phyloP scores from a whole-genome alignment of 768 basidiomycete species.

The Ramaria sp. region DNA sequence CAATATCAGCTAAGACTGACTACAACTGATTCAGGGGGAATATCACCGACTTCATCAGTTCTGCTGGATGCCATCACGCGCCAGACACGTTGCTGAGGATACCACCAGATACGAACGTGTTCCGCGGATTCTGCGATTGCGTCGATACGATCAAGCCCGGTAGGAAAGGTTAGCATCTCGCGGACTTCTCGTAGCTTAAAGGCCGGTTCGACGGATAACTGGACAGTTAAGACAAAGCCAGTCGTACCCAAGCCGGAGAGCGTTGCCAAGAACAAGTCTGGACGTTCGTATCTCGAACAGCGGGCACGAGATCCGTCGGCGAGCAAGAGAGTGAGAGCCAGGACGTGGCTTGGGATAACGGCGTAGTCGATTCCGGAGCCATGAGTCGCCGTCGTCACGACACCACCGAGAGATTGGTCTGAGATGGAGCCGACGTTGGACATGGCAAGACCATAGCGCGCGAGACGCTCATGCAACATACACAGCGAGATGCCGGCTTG shows the following conservation, averaged over 20 bases:
- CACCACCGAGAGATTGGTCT: conserved; percentile 88
- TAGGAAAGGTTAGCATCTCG: conserved; percentile 47
- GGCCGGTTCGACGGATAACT: conserved; percentile 68
- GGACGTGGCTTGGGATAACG: conserved; percentile 74
- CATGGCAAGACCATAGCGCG: conserved; percentile 66
- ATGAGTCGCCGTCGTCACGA: conserved; percentile 91
- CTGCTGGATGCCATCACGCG: conserved; percentile 66
- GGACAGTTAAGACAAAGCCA: conserved; percentile 73
- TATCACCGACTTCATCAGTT: conserved; percentile 57
- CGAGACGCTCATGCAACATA: conserved; percentile 59
- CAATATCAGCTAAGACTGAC: conserved; percentile 1
- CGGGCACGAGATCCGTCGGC: conserved; percentile 62
- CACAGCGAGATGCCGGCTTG: conserved; percentile 75
- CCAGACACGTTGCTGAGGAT: conserved; percentile 63
- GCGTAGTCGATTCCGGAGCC: conserved; percentile 75
- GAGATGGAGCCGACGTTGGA: conserved; percentile 93
- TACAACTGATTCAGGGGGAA: background rate
- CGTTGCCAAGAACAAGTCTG: conserved; percentile 81
- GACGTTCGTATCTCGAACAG: conserved; percentile 50
- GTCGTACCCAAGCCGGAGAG: conserved; percentile 90
- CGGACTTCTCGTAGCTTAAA: conserved; percentile 74
- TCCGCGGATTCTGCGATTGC: conserved; percentile 49
- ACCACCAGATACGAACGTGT: conserved; percentile 94
- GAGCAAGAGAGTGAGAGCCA: conserved; percentile 61
- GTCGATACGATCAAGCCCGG: conserved; percentile 45